Evolutionary conservation across 441 rosid species (phyloP).

Genomic region (Brassica hybrid): DNA sequence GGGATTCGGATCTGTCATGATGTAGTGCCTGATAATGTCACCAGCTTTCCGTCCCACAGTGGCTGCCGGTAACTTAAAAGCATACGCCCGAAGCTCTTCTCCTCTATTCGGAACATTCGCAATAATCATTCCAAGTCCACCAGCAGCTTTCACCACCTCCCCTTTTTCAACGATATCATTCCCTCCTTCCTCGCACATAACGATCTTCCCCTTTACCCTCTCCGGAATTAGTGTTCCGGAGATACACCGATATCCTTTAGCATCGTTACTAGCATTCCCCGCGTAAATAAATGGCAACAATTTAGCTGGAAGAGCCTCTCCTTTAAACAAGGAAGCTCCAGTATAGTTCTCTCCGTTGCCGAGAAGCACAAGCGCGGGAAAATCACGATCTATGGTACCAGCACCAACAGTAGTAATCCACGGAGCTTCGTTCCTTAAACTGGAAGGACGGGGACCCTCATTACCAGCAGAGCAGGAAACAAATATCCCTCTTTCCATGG

Average conservation of each 20-base stretch:
- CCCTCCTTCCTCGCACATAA: not conserved
- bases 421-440: not conserved
- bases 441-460: slow-evolving; percentile 44
- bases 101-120: not conserved
- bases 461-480: slow-evolving; percentile 73
- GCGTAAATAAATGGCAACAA: not conserved
- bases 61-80: not conserved
- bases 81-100: not conserved
- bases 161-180: not conserved
- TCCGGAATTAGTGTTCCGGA: not conserved
- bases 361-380: not conserved
- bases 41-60: not conserved
- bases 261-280: not conserved
- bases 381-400: not conserved
- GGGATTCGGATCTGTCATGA: not conserved
- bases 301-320: not conserved
- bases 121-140: not conserved
- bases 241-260: not conserved
- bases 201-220: not conserved
- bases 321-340: not conserved
- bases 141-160: not conserved
- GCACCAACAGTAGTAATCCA: not conserved
- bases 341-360: no score
- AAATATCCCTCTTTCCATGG: slow-evolving; percentile 62
- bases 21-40: not conserved